Percentiles rank a stretch among this genome's conserved stretches.
These are phyloP conservation scores for Apophysomyces ossiformis DNA, from an alignment of 371 early-diverging fungal genomes.

Conservation along the genomic window DNA sequence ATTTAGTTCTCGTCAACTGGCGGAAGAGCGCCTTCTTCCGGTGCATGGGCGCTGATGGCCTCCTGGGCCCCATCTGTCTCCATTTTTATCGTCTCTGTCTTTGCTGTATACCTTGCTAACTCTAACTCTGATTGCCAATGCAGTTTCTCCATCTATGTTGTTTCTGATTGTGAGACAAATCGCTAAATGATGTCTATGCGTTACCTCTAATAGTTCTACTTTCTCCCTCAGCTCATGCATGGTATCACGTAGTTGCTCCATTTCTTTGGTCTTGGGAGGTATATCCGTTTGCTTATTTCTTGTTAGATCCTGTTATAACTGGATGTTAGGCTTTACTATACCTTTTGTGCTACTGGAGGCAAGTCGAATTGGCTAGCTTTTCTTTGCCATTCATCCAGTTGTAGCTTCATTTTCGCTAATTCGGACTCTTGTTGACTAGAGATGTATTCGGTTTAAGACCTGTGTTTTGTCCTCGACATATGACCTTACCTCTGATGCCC, in stretches of 20 bases:
- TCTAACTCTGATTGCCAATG: conserved; percentile 34
- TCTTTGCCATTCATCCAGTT: neutral
- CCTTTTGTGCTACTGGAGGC: conserved; percentile 12
- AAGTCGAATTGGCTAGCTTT: neutral
- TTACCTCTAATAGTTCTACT: conserved; percentile 38
- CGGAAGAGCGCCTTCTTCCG: too few relatives aligned
- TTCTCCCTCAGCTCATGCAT: conserved; percentile 26
- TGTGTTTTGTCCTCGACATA: neutral
- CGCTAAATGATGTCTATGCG: too few relatives aligned
- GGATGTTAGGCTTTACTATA: neutral
- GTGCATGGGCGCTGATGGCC: neutral
- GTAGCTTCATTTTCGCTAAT: conserved; percentile 6
- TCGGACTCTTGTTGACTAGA: conserved; percentile 4
- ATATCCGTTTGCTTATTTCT: neutral
- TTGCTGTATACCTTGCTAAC: conserved; percentile 2
- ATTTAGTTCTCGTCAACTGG: too few relatives aligned
- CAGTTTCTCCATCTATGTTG: conserved; percentile 33
- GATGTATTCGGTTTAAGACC: neutral
- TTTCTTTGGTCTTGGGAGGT: conserved; percentile 19
- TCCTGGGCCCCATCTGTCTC: neutral
- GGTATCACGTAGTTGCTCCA: conserved; percentile 18
- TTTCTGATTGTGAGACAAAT: neutral
- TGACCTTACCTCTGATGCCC: conserved; percentile 29
- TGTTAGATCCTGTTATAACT: neutral
- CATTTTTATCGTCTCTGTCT: neutral